A percentile compares a stretch with the other conserved stretches of the same genome.
Conservation (phyloP, 2,329 filamentous ascomycete species). For the Fusarium robinianum region DNA sequence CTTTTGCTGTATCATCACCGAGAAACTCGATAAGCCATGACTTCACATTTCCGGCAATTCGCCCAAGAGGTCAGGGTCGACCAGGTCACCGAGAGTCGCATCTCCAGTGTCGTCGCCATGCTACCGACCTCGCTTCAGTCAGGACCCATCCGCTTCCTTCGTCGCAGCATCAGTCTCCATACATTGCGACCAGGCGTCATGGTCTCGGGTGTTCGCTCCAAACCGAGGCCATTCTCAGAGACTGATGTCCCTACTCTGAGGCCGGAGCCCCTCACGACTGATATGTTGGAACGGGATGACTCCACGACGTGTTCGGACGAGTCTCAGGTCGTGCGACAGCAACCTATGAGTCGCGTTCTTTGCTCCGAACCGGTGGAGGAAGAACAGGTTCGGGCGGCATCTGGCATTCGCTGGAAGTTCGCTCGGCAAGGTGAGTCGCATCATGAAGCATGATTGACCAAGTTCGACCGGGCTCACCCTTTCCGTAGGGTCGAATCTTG, state of each 20-base stretch:
- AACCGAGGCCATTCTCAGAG: slow-evolving; percentile 30
- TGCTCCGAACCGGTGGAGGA: slow-evolving; percentile 32
- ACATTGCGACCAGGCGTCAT: slow-evolving; percentile 26
- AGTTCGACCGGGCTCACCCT: slow-evolving; percentile 5
- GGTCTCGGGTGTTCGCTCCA: slow-evolving; percentile 16
- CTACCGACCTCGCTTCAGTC: slow-evolving; percentile 58
- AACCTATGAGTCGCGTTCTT: slow-evolving; percentile 34
- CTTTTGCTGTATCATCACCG: too few species aligned
- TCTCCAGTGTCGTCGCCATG: slow-evolving; percentile 57
- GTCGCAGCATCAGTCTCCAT: slow-evolving; percentile 45
- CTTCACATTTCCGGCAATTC: slow-evolving; percentile 22
- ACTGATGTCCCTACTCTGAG: slow-evolving; percentile 17
- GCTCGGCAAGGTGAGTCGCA: slow-evolving; percentile 38
- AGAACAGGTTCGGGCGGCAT: slow-evolving; percentile 35
- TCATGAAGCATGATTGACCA: background rate
- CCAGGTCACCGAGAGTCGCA: slow-evolving; percentile 40
- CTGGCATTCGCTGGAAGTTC: slow-evolving; percentile 42
- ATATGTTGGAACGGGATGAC: slow-evolving; percentile 18
- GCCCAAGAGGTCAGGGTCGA: slow-evolving; percentile 39
- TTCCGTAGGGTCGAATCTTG: slow-evolving; percentile 33
- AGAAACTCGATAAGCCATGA: too few species aligned
- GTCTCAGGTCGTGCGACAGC: slow-evolving; percentile 12
- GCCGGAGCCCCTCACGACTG: slow-evolving; percentile 15
- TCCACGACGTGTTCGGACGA: slow-evolving; percentile 4
- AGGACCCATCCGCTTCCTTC: slow-evolving; percentile 55